These are phyloP conservation scores for Coemansia sp. DNA, from an alignment of 192 early-diverging fungal species.

Conservation along the genomic window DNA sequence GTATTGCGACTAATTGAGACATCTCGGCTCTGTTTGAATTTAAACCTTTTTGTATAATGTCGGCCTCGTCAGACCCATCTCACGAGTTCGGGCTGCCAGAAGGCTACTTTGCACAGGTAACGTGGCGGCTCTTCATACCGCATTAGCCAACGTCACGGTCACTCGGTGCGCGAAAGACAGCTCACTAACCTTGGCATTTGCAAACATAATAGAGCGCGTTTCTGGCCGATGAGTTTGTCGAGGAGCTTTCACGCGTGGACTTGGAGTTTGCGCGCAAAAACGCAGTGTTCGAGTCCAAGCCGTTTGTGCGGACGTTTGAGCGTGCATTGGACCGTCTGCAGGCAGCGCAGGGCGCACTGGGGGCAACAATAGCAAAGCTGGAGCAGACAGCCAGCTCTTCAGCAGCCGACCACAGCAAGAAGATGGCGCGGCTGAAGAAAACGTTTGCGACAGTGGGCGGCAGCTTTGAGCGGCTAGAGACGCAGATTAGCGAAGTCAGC, in stretches of 20 bases:
- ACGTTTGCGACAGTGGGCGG: constrained; percentile 86
- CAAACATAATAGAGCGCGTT: constrained; percentile 49
- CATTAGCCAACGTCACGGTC: neutral
- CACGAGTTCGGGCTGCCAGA: constrained; percentile 48
- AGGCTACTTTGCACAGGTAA: constrained; percentile 54
- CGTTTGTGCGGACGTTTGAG: constrained; percentile 91
- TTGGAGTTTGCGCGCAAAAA: constrained; percentile 53
- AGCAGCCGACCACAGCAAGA: constrained; percentile 72
- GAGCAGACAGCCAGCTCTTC: constrained; percentile 75
- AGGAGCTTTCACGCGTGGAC: constrained; percentile 56
- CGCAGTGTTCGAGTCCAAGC: constrained; percentile 81
- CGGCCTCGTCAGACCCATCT: constrained; percentile 39
- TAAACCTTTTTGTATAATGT: neutral
- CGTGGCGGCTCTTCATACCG: neutral
- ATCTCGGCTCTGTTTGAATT: too few relatives aligned
- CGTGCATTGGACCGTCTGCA: constrained; percentile 79
- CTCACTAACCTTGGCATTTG: constrained; percentile 2
- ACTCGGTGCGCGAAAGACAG: neutral
- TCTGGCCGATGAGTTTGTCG: constrained; percentile 59
- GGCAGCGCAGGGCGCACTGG: constrained; percentile 70
- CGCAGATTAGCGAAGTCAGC: constrained; percentile 86
- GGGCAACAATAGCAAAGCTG: constrained; percentile 79
- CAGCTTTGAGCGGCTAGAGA: constrained; percentile 86
- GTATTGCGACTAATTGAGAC: too few relatives aligned
- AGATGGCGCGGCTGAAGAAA: constrained; percentile 72